Base-by-base conservation (phyloP, 306 rosid species). In the Cicer bijugum region DNA sequence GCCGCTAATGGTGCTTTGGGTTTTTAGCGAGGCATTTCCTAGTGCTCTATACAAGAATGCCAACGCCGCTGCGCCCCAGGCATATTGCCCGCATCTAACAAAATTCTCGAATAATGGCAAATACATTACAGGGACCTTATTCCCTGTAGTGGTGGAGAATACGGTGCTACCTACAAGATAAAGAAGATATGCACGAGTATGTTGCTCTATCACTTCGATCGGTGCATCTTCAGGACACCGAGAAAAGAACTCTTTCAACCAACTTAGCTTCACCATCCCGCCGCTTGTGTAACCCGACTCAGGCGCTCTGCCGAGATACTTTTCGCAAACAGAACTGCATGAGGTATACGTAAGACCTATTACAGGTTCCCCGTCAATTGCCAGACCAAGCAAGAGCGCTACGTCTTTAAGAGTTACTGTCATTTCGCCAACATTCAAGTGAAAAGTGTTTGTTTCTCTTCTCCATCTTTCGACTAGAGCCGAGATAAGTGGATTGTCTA, bases 381-480 rank as follows among this genome's bases (percentile, higher is more conserved):
- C 85, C 63, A 95, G 86, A 51, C 99, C 99, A n/a, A 91, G 91
- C 81, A 95, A 83, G 67, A 95, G 89, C 1, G 90, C 95, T 8
- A 90, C 93, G 80, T 91, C 99, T 86, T 90, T 89, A 28, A 95
- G 93, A 75, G 97, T 95, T 53, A 95, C 93, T 0, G 97, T 90
- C 97, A 95, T 86, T 82, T 95, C 97, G 61, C 99, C 99, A 16
- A 88, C 96, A 80, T 95, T 95, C 82, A 95, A 87, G 86, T 95
- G 99, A 84, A 95, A 95, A 40, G 99, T 95, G 80, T 95, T 95
- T 58, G 99, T 91, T 80, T 95, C 99, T 78, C 97, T 88, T 82
- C 99, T 91, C 99, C 99, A 95, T 79, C 99, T 87, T 86, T 95
- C 99, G 57, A 95, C 97, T 59, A 95, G 87, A 38, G 97, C 97